Evolutionary conservation across 139 green algal species (phyloP).

Genomic region (Chlorella sorokiniana): DNA sequence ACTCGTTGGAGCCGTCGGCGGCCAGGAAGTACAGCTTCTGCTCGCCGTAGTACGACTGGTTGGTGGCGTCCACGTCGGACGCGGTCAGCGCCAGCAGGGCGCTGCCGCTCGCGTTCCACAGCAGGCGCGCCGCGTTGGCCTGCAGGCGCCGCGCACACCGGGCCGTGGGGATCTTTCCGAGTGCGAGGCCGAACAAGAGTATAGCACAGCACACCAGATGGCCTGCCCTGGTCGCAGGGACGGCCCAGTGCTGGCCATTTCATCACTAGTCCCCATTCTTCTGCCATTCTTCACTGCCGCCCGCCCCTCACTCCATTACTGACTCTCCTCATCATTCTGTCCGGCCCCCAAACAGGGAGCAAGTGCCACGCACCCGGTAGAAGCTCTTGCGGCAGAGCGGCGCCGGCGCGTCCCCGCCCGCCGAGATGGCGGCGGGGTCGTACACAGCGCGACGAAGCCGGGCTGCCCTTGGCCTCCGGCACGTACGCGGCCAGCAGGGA

Average conservation of each 20-base stretch:
- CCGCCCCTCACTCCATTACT: no score
- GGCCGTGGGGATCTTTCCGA: no score
- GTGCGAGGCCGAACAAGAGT: no score
- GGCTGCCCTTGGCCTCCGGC: constrained; percentile 81
- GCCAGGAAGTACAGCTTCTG: constrained; percentile 91
- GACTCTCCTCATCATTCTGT: no score
- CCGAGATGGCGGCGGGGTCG: constrained; percentile 34
- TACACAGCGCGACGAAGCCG: constrained; percentile 73
- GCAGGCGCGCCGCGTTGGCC: constrained; percentile 51
- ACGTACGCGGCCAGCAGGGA: constrained; percentile 15
- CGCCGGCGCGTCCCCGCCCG: constrained; percentile 40
- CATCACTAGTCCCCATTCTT: no score
- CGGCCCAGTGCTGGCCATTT: no score
- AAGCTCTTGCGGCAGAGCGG: constrained; percentile 66
- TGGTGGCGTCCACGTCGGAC: constrained; percentile 93
- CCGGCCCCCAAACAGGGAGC: no score
- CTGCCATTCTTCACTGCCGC: no score
- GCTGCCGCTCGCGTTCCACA: constrained; percentile 69
- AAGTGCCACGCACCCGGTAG: constrained; percentile 55
- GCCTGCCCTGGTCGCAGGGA: no score
- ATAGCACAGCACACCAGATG: no score
- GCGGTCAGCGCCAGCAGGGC: constrained; percentile 80
- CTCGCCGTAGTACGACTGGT: constrained; percentile 75
- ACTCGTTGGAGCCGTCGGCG: constrained; percentile 66
- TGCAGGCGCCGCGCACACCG: background rate